phyloP scores from a whole-genome alignment of 257 asterid genomes.

The Solanum rostratum region DNA sequence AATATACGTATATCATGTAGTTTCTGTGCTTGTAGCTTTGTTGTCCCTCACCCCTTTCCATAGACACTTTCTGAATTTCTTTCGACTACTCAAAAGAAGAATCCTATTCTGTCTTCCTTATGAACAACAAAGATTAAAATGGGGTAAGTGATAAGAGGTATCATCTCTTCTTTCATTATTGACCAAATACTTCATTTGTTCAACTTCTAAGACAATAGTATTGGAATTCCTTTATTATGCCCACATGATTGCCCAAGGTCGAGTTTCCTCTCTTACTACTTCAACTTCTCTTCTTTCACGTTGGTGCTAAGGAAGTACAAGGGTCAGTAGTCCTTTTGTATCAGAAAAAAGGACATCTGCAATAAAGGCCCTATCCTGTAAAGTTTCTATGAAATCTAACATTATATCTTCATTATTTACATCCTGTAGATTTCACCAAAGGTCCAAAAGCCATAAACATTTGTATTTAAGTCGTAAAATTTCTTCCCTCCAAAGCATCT shows the following conservation, averaged over 20 bases:
- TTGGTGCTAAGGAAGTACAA: not conserved
- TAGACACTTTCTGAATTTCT: not conserved
- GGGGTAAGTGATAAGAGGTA: not conserved
- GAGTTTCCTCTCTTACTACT: not conserved
- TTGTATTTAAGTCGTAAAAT: not conserved
- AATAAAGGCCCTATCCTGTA: not conserved
- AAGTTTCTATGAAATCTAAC: not conserved
- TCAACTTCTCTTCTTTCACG: not conserved
- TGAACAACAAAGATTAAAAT: not conserved
- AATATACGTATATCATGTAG: not conserved
- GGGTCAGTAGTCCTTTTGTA: not conserved
- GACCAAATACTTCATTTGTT: not conserved
- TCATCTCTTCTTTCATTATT: not conserved
- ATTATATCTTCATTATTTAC: not conserved
- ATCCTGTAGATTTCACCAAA: not conserved
- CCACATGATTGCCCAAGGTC: not conserved
- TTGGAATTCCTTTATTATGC: not conserved
- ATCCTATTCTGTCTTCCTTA: not conserved
- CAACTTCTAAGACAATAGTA: not conserved
- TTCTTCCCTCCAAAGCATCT: not conserved
- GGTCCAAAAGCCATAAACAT: not conserved
- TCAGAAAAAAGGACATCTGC: not conserved
- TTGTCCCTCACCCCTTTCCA: not conserved
- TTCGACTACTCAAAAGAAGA: not conserved
- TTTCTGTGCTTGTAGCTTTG: not conserved